Base-by-base conservation (phyloP, 306 rosid genomes). In the Vigna unguiculata region DNA sequence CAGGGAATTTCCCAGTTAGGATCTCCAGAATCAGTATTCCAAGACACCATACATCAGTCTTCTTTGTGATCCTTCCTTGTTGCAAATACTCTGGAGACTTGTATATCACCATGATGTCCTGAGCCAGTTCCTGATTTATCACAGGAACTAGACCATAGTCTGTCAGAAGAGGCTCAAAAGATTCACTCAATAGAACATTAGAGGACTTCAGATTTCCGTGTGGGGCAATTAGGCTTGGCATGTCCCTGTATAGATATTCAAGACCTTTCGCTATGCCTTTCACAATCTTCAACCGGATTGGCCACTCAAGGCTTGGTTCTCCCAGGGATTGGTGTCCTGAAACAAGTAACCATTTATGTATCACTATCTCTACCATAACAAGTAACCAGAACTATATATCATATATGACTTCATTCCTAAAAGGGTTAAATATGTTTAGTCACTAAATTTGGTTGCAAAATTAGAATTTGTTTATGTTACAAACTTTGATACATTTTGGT, bases 171-270 rank as follows among this genome's bases (percentile, higher is more conserved):
- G 99, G 97, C 48, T 92, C 93, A n/a, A 54, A 77, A 25, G 85
- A 52, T 40, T 89, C 77, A 6, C 77, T 80, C 12, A 96, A 85
- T 49, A 96, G 97, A 13, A 96, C 92, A 40, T 96, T 96, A 1
- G 97, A 89, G 66, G 98, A 87, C 77, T 93, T 96, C 11, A 96
- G 98, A 74, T 93, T 85, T 67, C 99, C 99, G 14, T 96, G 99
- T 3, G 96, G 88, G 58, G 92, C 82, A 2, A 85, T 86, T 64
- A 96, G 81, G 85, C 84, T 81, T 8, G 96, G 93, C 83, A 96
- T 84, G 72, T 91, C 98, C 52, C 46, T 80, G 85, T 87, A 85
- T 40, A 96, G 93, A 77, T 87, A 57, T 34, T 82, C 81, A 63
- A 96, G 90, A 5, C 99, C 97, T 54, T 67, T 89, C 28, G 90